Base-by-base conservation (phyloP, 2,329 filamentous ascomycete species). In the Aspergillus costaricaensis region DNA sequence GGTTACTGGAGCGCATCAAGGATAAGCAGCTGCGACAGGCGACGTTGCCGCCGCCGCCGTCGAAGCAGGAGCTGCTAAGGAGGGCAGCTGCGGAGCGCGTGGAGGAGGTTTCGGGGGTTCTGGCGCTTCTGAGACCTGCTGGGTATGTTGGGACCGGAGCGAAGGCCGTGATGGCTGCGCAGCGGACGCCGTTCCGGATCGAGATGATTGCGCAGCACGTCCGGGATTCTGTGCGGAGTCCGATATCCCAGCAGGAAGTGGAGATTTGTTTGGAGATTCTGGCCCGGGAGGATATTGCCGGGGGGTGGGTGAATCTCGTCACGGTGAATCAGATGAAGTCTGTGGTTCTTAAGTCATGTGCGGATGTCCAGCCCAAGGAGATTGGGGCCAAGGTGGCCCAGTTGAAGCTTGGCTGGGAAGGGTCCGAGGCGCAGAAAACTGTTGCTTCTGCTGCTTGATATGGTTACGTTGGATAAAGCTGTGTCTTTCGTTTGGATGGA, bases 1-100 rank as follows among this genome's bases (percentile, higher is more conserved):
- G 85, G 56, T 85, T 96, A 23, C 82, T 95, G 59, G 90, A 93
- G 73, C 88, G 90, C 52, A 85, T 96, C 64, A 88, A 89, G 64
- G 81, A 84, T 57, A 94, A 94, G 79, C 85, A 90, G 66, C 75
- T 66, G 38, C 72, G 68, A 30, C 79, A 77, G 80, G 84, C 72
- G 72, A 84, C 72, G 70, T 79, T 62, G 65, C 77, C 62, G 55
- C 77, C 61, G 59, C 80, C 60, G 0, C 83, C 82, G 0, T 78
- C 83, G 0, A 80, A 83, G 21, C 82, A 80, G 17, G 82, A 87
- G 66, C 77, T 90, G 3, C 79, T 84, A 63, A 87, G 88, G 12
- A 83, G 82, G 14, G 84, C 86, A 3, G 90, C 90, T 0, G 79
- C 91, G 23, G 86, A 89, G 67, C 85, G 89, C 9, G 84, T 87